Conservation (phyloP, 371 early-diverging fungal species). For the Chytridiales sp. region DNA sequence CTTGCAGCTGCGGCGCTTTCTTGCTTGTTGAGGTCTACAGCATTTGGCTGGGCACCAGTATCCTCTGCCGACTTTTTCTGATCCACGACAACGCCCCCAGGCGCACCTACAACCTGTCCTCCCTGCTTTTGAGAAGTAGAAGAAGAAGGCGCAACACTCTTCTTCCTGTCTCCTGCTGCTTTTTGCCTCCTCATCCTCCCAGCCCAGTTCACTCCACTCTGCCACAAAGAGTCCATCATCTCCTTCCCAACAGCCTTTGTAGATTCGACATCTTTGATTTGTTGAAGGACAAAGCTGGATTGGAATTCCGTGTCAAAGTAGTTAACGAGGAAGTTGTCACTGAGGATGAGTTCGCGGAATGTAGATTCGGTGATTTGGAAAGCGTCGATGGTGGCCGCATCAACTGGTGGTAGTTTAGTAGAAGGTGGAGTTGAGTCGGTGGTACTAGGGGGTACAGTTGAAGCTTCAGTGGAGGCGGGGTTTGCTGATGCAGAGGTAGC, state of each 20-base stretch:
- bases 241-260: slow-evolving; percentile 34
- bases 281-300: slow-evolving; percentile 32
- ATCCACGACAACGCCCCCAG: neutral
- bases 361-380: slow-evolving; percentile 8
- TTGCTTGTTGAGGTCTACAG: too few species aligned
- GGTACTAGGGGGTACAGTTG: too few species aligned
- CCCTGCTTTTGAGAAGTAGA: neutral
- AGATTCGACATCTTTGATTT: slow-evolving; percentile 30
- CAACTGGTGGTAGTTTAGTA: too few species aligned
- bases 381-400: too few species aligned
- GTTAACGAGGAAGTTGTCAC: slow-evolving; percentile 44
- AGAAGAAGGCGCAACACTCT: neutral
- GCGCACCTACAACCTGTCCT: neutral
- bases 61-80: too few species aligned
- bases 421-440: too few species aligned
- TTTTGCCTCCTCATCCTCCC: slow-evolving; percentile 13
- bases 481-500: neutral
- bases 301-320: slow-evolving; percentile 40
- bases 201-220: slow-evolving; percentile 41
- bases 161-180: neutral
- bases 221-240: slow-evolving; percentile 41
- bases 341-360: slow-evolving; percentile 43
- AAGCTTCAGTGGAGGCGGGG: too few species aligned
- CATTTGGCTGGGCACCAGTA: too few species aligned
- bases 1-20: too few species aligned